Conservation (phyloP, 306 rosid species). For the Cicer chorassanicum region DNA sequence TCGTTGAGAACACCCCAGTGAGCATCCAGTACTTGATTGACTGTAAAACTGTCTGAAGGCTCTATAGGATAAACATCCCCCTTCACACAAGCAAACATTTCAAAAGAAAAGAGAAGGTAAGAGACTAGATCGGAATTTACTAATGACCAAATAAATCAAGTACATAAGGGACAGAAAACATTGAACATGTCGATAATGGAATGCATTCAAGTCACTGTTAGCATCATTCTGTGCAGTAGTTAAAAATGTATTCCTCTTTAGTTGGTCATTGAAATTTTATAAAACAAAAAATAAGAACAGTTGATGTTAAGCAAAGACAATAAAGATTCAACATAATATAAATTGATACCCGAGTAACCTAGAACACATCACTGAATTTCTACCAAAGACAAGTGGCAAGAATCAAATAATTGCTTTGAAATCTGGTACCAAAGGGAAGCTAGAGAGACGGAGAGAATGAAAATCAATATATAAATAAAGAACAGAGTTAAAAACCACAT, state of each 20-base stretch:
- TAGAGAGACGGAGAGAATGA: not conserved
- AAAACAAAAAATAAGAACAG: conserved; percentile 3
- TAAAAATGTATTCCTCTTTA: conserved; percentile 28
- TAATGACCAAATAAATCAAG: conserved; percentile 31
- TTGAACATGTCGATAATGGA: conserved; percentile 24
- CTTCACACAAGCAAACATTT: conserved; percentile 50
- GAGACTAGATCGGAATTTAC: conserved; percentile 25
- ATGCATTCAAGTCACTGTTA: conserved; percentile 19
- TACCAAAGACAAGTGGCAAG: conserved; percentile 7
- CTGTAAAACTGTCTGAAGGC: conserved; percentile 57
- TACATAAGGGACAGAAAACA: conserved; percentile 12
- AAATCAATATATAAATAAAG: not conserved
- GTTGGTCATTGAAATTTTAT: conserved; percentile 28
- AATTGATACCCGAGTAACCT: conserved; percentile 15
- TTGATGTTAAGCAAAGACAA: conserved; percentile 32
- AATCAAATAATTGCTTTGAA: conserved; percentile 19
- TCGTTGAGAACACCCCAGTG: conserved; percentile 87
- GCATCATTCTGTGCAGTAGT: conserved; percentile 21
- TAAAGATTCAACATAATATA: conserved; percentile 16
- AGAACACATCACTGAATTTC: conserved; percentile 31
- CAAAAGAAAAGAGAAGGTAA: conserved; percentile 39
- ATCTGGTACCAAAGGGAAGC: conserved; percentile 18
- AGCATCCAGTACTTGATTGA: conserved; percentile 83
- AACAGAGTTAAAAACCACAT: conserved; percentile 2
- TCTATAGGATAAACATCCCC: conserved; percentile 96